Conservation (phyloP, 345 rosid species). For the Syzygium aromaticum region DNA sequence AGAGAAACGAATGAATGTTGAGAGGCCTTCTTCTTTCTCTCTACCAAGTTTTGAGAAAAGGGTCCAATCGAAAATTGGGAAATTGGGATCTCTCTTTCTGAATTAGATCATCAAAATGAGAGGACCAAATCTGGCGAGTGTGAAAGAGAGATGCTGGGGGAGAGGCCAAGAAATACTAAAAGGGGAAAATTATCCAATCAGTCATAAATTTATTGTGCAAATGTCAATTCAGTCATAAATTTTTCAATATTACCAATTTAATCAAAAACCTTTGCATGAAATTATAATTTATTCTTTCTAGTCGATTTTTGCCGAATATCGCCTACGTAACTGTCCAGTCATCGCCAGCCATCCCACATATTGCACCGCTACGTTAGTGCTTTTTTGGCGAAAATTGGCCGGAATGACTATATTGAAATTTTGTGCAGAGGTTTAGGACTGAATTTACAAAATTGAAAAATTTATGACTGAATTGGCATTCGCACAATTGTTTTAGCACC, state of each 20-base stretch:
- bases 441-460: no score
- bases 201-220: rapidly evolving
- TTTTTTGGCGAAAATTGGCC: rapidly evolving
- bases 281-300: neutral
- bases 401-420: rapidly evolving
- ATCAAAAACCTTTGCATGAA: neutral
- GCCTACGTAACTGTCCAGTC: neutral
- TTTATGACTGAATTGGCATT: no score
- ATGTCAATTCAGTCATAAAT: neutral
- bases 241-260: rapidly evolving
- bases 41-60: neutral
- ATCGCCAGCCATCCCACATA: rapidly evolving
- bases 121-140: neutral
- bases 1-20: neutral
- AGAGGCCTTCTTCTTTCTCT: neutral
- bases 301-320: neutral
- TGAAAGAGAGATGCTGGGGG: neutral
- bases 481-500: neutral
- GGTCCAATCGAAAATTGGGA: neutral
- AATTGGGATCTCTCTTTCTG: neutral
- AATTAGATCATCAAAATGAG: neutral
- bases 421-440: neutral
- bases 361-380: rapidly evolving
- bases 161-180: neutral
- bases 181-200: neutral